Conservation (phyloP, 2,329 filamentous ascomycete genomes). For the Pseudofabraea citricarpa region DNA sequence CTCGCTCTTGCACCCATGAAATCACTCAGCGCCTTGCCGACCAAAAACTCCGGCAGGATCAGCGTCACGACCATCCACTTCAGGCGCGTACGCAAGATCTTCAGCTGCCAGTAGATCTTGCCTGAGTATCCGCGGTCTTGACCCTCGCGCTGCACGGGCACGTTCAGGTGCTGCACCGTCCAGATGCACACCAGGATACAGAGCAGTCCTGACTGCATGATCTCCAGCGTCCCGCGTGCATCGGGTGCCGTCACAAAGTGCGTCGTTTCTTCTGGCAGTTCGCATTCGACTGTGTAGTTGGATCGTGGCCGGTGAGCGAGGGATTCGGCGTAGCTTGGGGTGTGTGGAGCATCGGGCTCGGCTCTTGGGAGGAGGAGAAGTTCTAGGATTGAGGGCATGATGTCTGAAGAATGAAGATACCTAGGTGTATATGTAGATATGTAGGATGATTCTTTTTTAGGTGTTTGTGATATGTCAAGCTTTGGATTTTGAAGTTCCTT, state of each 20-base stretch:
- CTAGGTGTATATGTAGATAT: too few relatives aligned
- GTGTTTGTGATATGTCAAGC: too few relatives aligned
- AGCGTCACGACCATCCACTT: slow-evolving; percentile 4
- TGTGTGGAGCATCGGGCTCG: too few relatives aligned
- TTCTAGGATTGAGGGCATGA: not conserved
- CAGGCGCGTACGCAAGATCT: not conserved
- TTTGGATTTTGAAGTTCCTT: too few relatives aligned
- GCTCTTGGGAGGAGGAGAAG: not conserved
- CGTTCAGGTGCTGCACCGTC: slow-evolving; percentile 13
- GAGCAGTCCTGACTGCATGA: slow-evolving; percentile 11
- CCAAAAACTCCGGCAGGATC: slow-evolving; percentile 1
- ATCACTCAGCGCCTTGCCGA: not conserved
- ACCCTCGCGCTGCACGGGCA: slow-evolving; percentile 6
- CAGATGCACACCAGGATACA: slow-evolving; percentile 13
- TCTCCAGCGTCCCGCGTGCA: slow-evolving; percentile 5
- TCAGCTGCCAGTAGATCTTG: slow-evolving; percentile 1
- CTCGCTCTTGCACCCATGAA: not conserved
- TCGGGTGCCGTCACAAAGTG: slow-evolving; percentile 4
- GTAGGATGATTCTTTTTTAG: too few relatives aligned
- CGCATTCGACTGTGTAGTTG: slow-evolving; percentile 9
- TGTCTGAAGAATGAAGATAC: not conserved
- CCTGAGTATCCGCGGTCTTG: not conserved
- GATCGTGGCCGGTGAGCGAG: not conserved
- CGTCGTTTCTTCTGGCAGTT: slow-evolving; percentile 8
- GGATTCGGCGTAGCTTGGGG: not conserved